These are phyloP conservation scores for Gnetum montanum DNA, from an alignment of 75 land plant genomes.

Conservation along the genomic window DNA sequence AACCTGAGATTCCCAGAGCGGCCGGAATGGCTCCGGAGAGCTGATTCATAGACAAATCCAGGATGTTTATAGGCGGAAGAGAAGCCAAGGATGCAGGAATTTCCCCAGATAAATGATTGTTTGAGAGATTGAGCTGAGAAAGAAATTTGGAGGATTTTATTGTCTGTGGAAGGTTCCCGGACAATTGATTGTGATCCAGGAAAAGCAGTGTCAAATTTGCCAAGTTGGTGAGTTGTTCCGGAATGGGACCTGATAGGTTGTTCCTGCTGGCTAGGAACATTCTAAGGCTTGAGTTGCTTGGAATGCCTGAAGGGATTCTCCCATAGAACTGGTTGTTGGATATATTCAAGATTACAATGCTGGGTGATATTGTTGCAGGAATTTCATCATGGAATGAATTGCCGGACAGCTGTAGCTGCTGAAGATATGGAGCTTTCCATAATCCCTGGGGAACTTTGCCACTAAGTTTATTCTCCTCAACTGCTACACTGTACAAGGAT, in stretches of 20 bases:
- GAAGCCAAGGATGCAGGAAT: constrained; percentile 20
- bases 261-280: constrained; percentile 11
- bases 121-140: constrained; percentile 10
- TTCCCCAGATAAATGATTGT: constrained; percentile 20
- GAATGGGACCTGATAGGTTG: constrained; percentile 19
- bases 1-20: not conserved
- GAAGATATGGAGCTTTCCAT: constrained; percentile 18
- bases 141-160: constrained; percentile 11
- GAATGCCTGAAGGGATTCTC: constrained; percentile 23
- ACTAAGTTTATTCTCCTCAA: constrained; percentile 15
- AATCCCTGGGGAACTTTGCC: constrained; percentile 28
- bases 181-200: constrained; percentile 18
- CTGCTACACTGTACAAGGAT: constrained; percentile 14
- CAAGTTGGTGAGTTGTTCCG: constrained; percentile 3
- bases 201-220: constrained; percentile 8
- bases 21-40: constrained; percentile 53
- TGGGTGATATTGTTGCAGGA: constrained; percentile 6
- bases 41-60: constrained; percentile 60
- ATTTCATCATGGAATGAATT: constrained; percentile 8
- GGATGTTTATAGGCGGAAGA: constrained; percentile 13
- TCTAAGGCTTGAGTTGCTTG: constrained; percentile 7
- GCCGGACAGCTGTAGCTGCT: constrained; percentile 6
- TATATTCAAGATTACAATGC: constrained; percentile 7
- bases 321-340: constrained; percentile 22
- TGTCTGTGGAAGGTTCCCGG: constrained; percentile 10